Conservation (phyloP, 305 asterid species). For the Rubia peregrina region DNA sequence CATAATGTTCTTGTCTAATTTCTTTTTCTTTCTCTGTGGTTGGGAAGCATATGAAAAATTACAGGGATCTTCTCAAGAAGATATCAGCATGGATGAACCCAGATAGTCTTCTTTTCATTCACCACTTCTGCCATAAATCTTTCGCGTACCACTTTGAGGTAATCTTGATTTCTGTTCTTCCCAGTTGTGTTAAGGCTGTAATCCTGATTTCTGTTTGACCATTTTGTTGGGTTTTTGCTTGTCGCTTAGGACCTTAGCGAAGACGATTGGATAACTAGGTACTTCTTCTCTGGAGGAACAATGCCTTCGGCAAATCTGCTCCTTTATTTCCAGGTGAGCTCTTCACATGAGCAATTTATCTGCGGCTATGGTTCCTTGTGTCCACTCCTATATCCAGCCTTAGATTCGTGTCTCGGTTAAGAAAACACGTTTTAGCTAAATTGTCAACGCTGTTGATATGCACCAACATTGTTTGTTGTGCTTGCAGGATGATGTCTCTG, state of each 20-base stretch:
- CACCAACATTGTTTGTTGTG: background rate
- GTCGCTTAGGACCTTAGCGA: slow-evolving; percentile 56
- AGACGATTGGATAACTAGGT: slow-evolving; percentile 90
- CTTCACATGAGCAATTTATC: background rate
- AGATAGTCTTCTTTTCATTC: slow-evolving; percentile 63
- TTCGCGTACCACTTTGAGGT: slow-evolving; percentile 93
- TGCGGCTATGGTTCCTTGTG: no score
- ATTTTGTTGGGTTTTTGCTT: background rate
- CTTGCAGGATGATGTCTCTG: slow-evolving; percentile 71
- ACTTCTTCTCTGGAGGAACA: slow-evolving; percentile 88
- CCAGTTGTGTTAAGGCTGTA: background rate
- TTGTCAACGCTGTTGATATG: slow-evolving; percentile 3
- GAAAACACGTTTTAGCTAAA: background rate
- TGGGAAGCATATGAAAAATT: slow-evolving; percentile 82
- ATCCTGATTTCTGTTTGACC: background rate
- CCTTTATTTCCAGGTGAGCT: slow-evolving; percentile 80
- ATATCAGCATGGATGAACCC: slow-evolving; percentile 78
- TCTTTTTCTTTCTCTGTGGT: slow-evolving; percentile 7
- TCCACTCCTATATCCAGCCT: background rate
- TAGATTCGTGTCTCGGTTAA: background rate
- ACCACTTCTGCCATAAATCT: slow-evolving; percentile 74
- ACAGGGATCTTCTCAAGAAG: slow-evolving; percentile 68
- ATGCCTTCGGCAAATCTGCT: slow-evolving; percentile 87
- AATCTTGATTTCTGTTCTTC: slow-evolving; percentile 16
- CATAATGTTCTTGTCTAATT: slow-evolving; percentile 1